Base-by-base conservation (phyloP, 1,284 basidiomycete genomes). In the Austropuccinia psidii region DNA sequence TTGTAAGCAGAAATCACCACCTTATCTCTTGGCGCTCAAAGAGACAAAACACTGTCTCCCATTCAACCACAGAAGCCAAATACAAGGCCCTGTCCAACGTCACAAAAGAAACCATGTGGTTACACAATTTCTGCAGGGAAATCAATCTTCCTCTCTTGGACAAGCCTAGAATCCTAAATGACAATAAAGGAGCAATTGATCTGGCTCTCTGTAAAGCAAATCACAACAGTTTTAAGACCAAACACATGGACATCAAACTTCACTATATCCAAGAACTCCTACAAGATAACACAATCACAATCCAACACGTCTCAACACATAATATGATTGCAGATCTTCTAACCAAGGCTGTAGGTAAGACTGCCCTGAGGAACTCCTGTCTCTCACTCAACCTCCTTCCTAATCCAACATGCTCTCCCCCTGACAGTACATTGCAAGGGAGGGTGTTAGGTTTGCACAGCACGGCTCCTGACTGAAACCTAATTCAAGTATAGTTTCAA, bases 11-110 rank as follows among this genome's bases (percentile, higher is more conserved):
- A 4, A 24, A 29, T 4, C n/a, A 8, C 24, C 19, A 61, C 21
- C 21, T 43, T 2, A 9, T 61, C 39, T 79, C 80, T 4, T 85
- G 83, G 83, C 70, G 70, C 15, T 82, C 82, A 0, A 79, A 80
- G 47, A 80, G 81, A 41, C 84, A 85, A 74, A 55, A 75, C 1
- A 79, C 79, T 0, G 78, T 82, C 5, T 77, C 82, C 1, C 70
- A 76, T 1, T 85, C 82, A 0, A 81, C 81, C 0, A 78, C 78
- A 0, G 83, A 84, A 57, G 80, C 84, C 0, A 83, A 85, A 75
- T 84, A 83, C 74, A 79, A 84, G 21, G 82, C 82, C 1, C 76
- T 80, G 31, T 75, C 78, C 84, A 87, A 87, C 81, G 84, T 81
- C 0, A 78, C 77, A 3, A 77, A 78, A 37, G 83, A 85, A 72